Percentiles rank a stretch among this genome's conserved stretches.
phyloP scores from a whole-genome alignment of 2,329 filamentous ascomycete genomes.

The Phoma sp. region DNA sequence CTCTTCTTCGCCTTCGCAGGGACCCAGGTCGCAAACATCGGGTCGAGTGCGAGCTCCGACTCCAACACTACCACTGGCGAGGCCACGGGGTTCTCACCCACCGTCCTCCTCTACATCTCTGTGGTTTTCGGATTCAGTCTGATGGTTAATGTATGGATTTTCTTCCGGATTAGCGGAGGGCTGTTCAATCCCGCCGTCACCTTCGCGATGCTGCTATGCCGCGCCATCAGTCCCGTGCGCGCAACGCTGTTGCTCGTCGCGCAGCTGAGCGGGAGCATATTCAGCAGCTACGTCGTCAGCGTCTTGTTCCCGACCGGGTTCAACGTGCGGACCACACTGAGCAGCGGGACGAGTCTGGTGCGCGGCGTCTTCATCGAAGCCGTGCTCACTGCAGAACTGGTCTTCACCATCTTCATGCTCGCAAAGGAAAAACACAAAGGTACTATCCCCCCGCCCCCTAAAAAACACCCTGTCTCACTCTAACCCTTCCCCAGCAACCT shows the following conservation, averaged over 20 bases:
- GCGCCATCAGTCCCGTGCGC: conserved; percentile 51
- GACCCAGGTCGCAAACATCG: conserved; percentile 46
- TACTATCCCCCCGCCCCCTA: conserved; percentile 10
- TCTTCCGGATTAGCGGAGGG: conserved; percentile 46
- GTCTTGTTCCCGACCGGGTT: conserved; percentile 55
- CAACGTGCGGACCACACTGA: conserved; percentile 54
- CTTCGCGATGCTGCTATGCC: conserved; percentile 45
- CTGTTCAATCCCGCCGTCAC: conserved; percentile 43
- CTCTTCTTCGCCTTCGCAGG: conserved; percentile 51
- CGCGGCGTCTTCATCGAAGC: conserved; percentile 54
- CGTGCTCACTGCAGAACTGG: conserved; percentile 43
- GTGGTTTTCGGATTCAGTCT: conserved; percentile 47
- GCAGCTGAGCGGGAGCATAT: conserved; percentile 54
- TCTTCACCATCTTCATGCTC: conserved; percentile 60
- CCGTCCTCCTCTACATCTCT: conserved; percentile 46
- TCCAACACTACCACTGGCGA: conserved; percentile 50
- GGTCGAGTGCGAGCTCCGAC: conserved; percentile 26
- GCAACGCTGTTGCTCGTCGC: conserved; percentile 52
- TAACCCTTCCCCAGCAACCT: conserved; percentile 57
- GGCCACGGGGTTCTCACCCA: conserved; percentile 25
- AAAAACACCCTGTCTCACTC: too few species aligned
- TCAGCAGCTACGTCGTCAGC: conserved; percentile 52
- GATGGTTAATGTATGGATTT: conserved; percentile 50
- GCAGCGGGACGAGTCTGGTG: conserved; percentile 48
- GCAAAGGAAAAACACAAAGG: conserved; percentile 72